Percentiles rank a stretch among this genome's conserved stretches.
Conservation (phyloP, 129 eudicot genomes). For the Scalesia atractyloides region DNA sequence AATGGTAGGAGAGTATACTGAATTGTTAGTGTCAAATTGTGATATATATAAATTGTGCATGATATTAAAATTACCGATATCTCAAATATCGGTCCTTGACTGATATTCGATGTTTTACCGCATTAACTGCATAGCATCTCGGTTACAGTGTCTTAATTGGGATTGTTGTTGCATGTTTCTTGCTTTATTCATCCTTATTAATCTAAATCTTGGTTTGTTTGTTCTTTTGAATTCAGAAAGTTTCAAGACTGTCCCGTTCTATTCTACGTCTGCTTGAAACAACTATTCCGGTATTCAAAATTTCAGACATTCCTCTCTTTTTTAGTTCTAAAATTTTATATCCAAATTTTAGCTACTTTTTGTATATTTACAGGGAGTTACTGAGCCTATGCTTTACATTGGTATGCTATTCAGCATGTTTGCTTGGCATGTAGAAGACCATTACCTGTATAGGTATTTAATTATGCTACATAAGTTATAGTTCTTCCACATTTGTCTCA, state of each 20-base stretch:
- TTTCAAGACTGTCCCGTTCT: conserved; percentile 81
- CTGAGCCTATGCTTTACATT: conserved; percentile 97
- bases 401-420: conserved; percentile 99
- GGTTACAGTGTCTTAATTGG: neutral
- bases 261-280: conserved; percentile 82
- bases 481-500: no score
- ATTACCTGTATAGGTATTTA: conserved; percentile 83
- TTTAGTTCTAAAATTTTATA: neutral
- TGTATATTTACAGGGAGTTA: conserved; percentile 66
- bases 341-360: conserved; percentile 20
- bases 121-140: no score
- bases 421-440: conserved; percentile 99
- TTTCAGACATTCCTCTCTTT: neutral
- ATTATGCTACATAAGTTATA: no score
- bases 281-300: conserved; percentile 68
- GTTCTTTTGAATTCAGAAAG: conserved; percentile 59
- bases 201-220: conserved; percentile 8
- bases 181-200: neutral
- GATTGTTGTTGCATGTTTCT: neutral
- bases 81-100: no score
- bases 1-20: no score
- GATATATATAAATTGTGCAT: no score
- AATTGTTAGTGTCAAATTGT: no score
- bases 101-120: no score
- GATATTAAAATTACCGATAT: no score